Evolutionary conservation across 2,329 filamentous ascomycete genomes (phyloP).

Genomic region (Herpomyces periplanetae): DNA sequence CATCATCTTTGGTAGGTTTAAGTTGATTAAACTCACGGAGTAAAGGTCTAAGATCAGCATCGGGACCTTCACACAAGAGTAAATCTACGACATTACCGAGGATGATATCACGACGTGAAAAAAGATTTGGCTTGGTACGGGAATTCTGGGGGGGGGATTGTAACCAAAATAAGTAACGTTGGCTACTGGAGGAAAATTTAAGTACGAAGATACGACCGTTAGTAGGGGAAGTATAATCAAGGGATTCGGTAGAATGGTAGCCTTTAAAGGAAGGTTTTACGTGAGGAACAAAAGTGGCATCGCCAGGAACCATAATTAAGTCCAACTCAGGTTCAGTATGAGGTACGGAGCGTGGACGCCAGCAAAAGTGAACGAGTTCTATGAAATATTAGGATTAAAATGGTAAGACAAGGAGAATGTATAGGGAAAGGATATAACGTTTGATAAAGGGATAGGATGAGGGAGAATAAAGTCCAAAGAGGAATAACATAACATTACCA

Average conservation of each 20-base stretch:
- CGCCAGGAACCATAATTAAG: slow-evolving; percentile 63
- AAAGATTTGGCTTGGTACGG: slow-evolving; percentile 27
- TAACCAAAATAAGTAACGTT: slow-evolving; percentile 78
- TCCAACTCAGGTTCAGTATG: slow-evolving; percentile 41
- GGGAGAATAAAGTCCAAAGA: no score
- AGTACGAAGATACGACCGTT: slow-evolving; percentile 73
- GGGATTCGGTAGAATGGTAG: slow-evolving; percentile 14
- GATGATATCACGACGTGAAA: slow-evolving; percentile 50
- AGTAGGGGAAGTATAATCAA: slow-evolving; percentile 21
- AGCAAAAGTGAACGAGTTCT: slow-evolving; percentile 88
- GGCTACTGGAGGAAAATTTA: slow-evolving; percentile 68
- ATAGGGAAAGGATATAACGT: neutral
- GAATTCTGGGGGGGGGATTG: slow-evolving; percentile 52
- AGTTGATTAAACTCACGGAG: slow-evolving; percentile 18
- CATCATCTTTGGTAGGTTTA: slow-evolving; percentile 11
- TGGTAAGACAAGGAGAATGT: neutral
- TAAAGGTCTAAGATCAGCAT: slow-evolving; percentile 36
- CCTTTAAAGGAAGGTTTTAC: slow-evolving; percentile 12
- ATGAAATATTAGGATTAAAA: slow-evolving; percentile 4
- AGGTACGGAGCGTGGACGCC: slow-evolving; percentile 36
- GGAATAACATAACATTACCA: no score
- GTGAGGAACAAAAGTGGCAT: slow-evolving; percentile 57
- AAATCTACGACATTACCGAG: slow-evolving; percentile 54
- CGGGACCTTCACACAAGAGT: slow-evolving; percentile 54
- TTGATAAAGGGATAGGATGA: no score